Evolutionary conservation across 495 filamentous ascomycete genomes (phyloP), one percentile per base, ranked within the genome.

Genomic region (Tetracladium setigerum): DNA sequence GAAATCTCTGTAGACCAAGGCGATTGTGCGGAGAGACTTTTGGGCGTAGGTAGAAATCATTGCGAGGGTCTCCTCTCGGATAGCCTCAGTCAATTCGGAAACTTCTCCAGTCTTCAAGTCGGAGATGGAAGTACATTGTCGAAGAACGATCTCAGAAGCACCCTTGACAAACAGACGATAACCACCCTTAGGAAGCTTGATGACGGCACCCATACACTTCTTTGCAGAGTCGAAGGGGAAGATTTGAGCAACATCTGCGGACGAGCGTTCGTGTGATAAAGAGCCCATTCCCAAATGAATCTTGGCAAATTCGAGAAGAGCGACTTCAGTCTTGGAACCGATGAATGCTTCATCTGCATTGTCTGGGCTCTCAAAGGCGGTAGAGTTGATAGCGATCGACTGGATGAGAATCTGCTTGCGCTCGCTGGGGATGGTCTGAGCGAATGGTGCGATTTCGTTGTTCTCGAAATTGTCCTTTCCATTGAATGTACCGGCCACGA

Each of bases 251-350:
- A 81, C 66, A 41, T 81, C 74, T 30, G 75, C 77, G 52, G 81
- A 84, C 6, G 82, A 73, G 10, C 86, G 73, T 50, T 80, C 78
- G 53, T 87, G 78, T 47, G 67, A 71, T 1, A 88, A 67, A 0
- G 80, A 74, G 2, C 77, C 77, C 76, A 92, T 85, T 11, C 74
- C 84, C 14, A 94, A 71, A 54, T 83, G 67, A 32, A 85, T 79
- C 38, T 76, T 73, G 11, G 87, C 86, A 49, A 89, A 83, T 14
- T 74, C 72, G 10, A 94, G 68, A 34, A 94, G 69, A 2, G 87
- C 86, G 5, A 86, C 89, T 57, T 94, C 87, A 0, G 87, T 94
- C 68, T 90, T 90, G 5, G 87, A 91, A 46, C 87, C 87, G 47
- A 91, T 79, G 50, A 88, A 94, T 0, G 77, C 74, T 9, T 73